A percentile compares a stretch with the other conserved stretches of the same genome.
Conservation (phyloP, 2,329 filamentous ascomycete genomes). For the Ampelomyces quisqualis region DNA sequence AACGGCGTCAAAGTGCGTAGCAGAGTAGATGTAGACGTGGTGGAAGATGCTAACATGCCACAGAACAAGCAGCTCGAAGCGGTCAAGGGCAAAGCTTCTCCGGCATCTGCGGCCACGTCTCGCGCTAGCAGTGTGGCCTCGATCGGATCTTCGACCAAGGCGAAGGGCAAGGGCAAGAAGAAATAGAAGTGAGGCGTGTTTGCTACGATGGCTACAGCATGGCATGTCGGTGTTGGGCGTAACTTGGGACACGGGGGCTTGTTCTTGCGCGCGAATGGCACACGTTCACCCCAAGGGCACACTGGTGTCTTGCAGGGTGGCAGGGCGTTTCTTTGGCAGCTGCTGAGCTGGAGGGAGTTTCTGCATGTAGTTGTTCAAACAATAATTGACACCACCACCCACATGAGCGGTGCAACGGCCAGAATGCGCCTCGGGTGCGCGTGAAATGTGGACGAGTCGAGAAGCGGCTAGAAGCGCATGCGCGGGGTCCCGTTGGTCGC, state of each 20-base stretch:
- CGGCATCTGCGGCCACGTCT: constrained; percentile 73
- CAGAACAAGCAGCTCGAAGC: constrained; percentile 94
- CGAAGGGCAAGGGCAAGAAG: constrained; percentile 55
- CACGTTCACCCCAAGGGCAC: too few species aligned
- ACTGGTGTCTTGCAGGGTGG: too few species aligned
- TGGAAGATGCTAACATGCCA: constrained; percentile 15
- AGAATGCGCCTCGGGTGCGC: background rate
- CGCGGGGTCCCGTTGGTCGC: too few species aligned
- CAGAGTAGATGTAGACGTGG: background rate
- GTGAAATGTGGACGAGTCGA: background rate
- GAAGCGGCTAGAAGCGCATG: constrained; percentile 5
- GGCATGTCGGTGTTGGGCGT: constrained; percentile 17
- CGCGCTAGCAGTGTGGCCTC: constrained; percentile 87
- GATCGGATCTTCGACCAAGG: constrained; percentile 58
- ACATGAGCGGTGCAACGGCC: too few species aligned
- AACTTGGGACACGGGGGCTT: background rate
- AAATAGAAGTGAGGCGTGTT: constrained; percentile 31
- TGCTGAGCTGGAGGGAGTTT: too few species aligned
- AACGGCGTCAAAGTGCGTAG: constrained; percentile 77
- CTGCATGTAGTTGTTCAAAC: background rate
- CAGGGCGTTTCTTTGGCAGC: too few species aligned
- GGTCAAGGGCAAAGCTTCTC: constrained; percentile 74
- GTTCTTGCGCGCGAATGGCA: background rate
- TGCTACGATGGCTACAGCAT: constrained; percentile 1
- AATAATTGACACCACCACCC: background rate